Evolutionary conservation across 768 basidiomycete species (phyloP).

Genomic region (Suillus luteus): DNA sequence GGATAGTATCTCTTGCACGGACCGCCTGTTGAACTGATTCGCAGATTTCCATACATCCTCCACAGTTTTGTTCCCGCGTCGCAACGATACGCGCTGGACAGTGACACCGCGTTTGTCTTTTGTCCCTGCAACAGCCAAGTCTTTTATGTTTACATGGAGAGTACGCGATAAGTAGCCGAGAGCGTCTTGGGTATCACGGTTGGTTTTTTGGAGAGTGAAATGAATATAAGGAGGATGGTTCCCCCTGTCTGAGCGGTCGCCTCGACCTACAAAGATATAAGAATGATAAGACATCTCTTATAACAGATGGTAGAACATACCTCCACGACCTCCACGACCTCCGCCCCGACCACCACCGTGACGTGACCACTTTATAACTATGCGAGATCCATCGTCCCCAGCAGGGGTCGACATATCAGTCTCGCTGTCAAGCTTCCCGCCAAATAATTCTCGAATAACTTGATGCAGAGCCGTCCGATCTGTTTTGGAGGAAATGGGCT

Average conservation of each 20-base stretch:
- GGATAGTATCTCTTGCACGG: constrained; percentile 55
- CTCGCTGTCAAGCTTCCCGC: constrained; percentile 82
- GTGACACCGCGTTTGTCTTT: constrained; percentile 99
- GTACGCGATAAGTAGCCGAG: constrained; percentile 76
- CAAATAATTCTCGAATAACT: constrained; percentile 76
- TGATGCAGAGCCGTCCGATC: constrained; percentile 83
- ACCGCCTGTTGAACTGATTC: constrained; percentile 66
- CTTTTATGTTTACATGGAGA: constrained; percentile 76
- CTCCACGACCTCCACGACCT: constrained; percentile 38
- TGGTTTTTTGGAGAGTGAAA: constrained; percentile 96
- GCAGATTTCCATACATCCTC: constrained; percentile 84
- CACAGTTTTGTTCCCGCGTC: constrained; percentile 72
- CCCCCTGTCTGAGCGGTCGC: constrained; percentile 55
- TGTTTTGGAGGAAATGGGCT: constrained; percentile 85
- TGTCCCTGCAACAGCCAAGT: constrained; percentile 90
- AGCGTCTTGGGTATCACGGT: constrained; percentile 96
- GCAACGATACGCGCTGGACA: constrained; percentile 84
- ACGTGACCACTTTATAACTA: constrained; percentile 78
- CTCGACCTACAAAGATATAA: constrained; percentile 25
- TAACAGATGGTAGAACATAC: constrained; percentile 11
- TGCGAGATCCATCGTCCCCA: constrained; percentile 69
- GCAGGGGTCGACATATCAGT: constrained; percentile 56
- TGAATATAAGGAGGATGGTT: constrained; percentile 88
- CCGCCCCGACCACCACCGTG: constrained; percentile 51
- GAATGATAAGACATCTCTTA: background rate